phyloP scores from a whole-genome alignment of 306 rosid species.

The Cicer judaicum region DNA sequence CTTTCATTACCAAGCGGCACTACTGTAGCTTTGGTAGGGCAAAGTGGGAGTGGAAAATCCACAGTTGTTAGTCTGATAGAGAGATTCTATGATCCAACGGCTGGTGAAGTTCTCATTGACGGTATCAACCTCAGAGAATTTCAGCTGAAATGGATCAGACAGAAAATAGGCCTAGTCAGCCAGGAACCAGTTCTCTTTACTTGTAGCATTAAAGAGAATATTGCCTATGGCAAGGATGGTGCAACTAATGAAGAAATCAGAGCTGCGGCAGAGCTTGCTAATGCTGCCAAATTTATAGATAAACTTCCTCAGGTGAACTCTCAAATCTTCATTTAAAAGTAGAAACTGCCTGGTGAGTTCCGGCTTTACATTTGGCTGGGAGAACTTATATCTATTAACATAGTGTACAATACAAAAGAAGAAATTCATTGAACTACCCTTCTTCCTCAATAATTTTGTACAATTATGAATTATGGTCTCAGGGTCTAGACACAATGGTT shows the following conservation, averaged over 20 bases:
- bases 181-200: slow-evolving; percentile 83
- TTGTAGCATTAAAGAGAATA: slow-evolving; percentile 79
- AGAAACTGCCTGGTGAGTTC: slow-evolving; percentile 21
- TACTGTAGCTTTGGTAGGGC: slow-evolving; percentile 81
- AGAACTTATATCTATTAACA: slow-evolving; percentile 5
- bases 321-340: slow-evolving; percentile 5
- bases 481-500: slow-evolving; percentile 74
- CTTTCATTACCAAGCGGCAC: slow-evolving; percentile 59
- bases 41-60: slow-evolving; percentile 92
- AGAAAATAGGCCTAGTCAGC: slow-evolving; percentile 80
- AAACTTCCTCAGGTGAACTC: slow-evolving; percentile 48
- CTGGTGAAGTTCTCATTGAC: slow-evolving; percentile 79
- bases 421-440: not conserved
- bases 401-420: not conserved
- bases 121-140: slow-evolving; percentile 70
- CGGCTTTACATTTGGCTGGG: not conserved
- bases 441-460: slow-evolving; percentile 4
- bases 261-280: slow-evolving; percentile 46
- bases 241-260: slow-evolving; percentile 60
- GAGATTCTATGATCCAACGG: slow-evolving; percentile 82
- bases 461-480: slow-evolving; percentile 1
- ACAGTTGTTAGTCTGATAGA: slow-evolving; percentile 83
- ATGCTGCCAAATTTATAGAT: slow-evolving; percentile 48
- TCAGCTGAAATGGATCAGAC: slow-evolving; percentile 82
- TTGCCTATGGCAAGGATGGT: slow-evolving; percentile 72